Evolutionary conservation across 2,329 filamentous ascomycete genomes (phyloP), one percentile per base, ranked within the genome.

Genomic region (Meredithiella fracta): DNA sequence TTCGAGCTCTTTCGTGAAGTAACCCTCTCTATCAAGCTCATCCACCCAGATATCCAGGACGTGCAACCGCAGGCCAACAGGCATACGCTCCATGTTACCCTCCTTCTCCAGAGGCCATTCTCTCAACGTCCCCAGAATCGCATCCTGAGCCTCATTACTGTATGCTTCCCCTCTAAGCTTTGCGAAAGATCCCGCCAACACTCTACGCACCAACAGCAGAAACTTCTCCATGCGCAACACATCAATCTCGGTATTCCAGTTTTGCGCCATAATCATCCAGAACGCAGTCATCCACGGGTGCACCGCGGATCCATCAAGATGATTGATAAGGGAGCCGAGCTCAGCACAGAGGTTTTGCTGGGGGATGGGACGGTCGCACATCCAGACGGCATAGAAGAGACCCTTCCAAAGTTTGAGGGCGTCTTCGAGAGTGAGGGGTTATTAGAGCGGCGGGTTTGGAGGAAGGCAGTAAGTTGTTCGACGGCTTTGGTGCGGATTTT

Each of bases 391-490:
- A 75, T 89, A 96, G 73, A 92, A 96, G 20, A 97, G 78, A 3
- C 89, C 91, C 66, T 94, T 94, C 88, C 89, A 95, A 61, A 97
- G 78, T 72, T 95, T 95, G 59, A 91, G 74, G 52, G 87, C 73
- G 61, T 95, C 89, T 61, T 85, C 68, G 42, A 78, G 72, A 17
- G 78, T 71, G 59, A 96, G 78, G 55, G 68, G 64, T 3, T 54
- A 20, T 14, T 38, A 40, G 44, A 29, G 47, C 56, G 54, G 38
- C 72, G 67, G 42, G 78, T 76, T 59, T 78, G 74, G 66, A 97
- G 83, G 73, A 86, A 96, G 52, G 80, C 77, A 61, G 82, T 80
- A 26, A 97, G 81, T 51, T 85, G 86, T 54, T 77, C 72, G 67
- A 96, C 77, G 55, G 89, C 86, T 60, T 84, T 77, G 66, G 85